phyloP scores from a whole-genome alignment of 2,329 filamentous ascomycete genomes.

The Ceratocystis variospora region DNA sequence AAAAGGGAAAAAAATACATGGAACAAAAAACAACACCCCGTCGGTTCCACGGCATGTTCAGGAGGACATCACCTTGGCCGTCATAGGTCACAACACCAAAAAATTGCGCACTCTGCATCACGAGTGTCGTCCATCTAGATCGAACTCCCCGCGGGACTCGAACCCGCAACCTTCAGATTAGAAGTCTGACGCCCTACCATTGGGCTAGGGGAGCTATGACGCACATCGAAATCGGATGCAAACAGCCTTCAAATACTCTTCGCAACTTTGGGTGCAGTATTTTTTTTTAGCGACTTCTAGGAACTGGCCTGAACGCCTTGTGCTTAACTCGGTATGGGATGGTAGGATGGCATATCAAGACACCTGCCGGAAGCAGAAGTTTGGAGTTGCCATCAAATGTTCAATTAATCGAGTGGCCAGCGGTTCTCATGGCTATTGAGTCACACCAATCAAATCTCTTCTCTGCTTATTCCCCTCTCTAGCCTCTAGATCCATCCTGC shows the following conservation, averaged over 20 bases:
- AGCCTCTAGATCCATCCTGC: too few relatives aligned
- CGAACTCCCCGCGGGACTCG: slow-evolving; percentile 19
- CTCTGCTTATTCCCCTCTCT: too few relatives aligned
- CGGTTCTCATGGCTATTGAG: too few relatives aligned
- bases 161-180: slow-evolving; percentile 20
- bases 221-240: accelerated
- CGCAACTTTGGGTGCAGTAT: accelerated
- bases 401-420: too few relatives aligned
- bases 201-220: slow-evolving; percentile 18
- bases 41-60: too few relatives aligned
- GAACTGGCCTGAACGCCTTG: neutral
- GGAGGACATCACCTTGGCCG: too few relatives aligned
- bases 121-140: accelerated
- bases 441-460: too few relatives aligned
- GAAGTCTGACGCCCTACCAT: slow-evolving; percentile 20
- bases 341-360: too few relatives aligned
- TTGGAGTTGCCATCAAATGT: too few relatives aligned
- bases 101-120: neutral
- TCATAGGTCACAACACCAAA: neutral
- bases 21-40: too few relatives aligned
- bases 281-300: neutral
- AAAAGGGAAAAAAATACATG: neutral
- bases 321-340: too few relatives aligned
- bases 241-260: neutral
- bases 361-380: too few relatives aligned